Evolutionary conservation across 768 basidiomycete species (phyloP).

Genomic region (Boletus coccyginus): DNA sequence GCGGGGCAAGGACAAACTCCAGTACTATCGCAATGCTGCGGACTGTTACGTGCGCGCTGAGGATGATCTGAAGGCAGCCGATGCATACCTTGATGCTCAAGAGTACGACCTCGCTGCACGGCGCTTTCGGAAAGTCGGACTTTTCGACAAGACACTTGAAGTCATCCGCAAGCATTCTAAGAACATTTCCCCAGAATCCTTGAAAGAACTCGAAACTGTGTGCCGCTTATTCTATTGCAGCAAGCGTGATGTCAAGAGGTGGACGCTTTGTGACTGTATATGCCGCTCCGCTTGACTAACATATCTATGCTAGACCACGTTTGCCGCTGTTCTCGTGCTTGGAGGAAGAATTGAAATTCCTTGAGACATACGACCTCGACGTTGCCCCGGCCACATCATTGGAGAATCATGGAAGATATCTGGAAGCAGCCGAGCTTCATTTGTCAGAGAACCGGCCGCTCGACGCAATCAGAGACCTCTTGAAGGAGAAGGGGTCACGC

Average conservation of each 20-base stretch:
- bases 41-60: no score
- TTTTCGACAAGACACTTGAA: constrained; percentile 52
- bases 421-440: constrained; percentile 54
- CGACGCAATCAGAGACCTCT: constrained; percentile 46
- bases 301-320: no score
- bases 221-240: constrained; percentile 36
- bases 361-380: no score
- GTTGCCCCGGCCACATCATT: no score
- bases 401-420: constrained; percentile 34
- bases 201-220: constrained; percentile 38
- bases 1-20: no score
- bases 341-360: no score
- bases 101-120: constrained; percentile 41
- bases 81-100: no score
- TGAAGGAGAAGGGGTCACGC: constrained; percentile 31
- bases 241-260: no score
- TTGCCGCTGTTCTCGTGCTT: constrained; percentile 42
- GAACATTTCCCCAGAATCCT: constrained; percentile 32
- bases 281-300: no score
- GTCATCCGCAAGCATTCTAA: constrained; percentile 38
- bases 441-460: constrained; percentile 43
- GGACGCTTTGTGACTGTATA: no score
- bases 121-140: constrained; percentile 47
- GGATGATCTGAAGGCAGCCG: no score
- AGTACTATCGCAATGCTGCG: no score